Base-by-base conservation (phyloP, 257 asterid species). In the Anisodus acutangulus region DNA sequence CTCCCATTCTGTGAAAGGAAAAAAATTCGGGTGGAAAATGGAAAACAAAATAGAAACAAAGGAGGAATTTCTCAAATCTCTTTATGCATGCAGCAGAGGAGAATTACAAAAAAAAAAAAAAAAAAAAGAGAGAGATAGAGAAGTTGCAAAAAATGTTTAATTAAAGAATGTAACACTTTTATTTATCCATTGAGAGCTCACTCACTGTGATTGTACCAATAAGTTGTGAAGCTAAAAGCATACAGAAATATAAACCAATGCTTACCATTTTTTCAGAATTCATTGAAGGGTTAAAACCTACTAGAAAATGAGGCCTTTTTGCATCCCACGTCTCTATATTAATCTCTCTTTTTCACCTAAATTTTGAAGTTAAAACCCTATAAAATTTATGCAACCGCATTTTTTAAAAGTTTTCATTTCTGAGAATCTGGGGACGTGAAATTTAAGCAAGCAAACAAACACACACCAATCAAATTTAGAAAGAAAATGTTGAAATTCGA, bases 231-330 rank as follows among this genome's bases (percentile, higher is more conserved):
- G 9, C 51, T 37, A 69, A 69, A 45, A 67, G 74, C 19, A 67
- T 35, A 35, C 47, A n/a, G 26, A 12, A 69, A 69, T 68, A 51
- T 39, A 12, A 83, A 71, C 81, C 8, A 64, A 83, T 78, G 54
- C 39, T 90, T 91, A 95, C 98, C 97, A 94, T 87, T 85, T 88
- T 87, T 43, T 93, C 88, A 64, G 92, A 93, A 90, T 88, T 90
- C 39, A 88, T 54, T 63, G 92, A 89, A 79, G 97, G 97, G 86
- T 92, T 92, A 86, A 95, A 94, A 80, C 91, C 93, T 90, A 90
- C 80, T 84, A 93, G 93, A 88, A 95, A 95, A 88, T 90, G 92
- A 87, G 98, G 97, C 85, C 85, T 90, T 84, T 87, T 93, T 83
- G 39, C 63, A 84, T 83, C 82, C 89, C 85, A 86, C 98, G 92